Evolutionary conservation across 2,329 filamentous ascomycete genomes (phyloP), one percentile per base, ranked within the genome.

Genomic region (Fusarium continuum): DNA sequence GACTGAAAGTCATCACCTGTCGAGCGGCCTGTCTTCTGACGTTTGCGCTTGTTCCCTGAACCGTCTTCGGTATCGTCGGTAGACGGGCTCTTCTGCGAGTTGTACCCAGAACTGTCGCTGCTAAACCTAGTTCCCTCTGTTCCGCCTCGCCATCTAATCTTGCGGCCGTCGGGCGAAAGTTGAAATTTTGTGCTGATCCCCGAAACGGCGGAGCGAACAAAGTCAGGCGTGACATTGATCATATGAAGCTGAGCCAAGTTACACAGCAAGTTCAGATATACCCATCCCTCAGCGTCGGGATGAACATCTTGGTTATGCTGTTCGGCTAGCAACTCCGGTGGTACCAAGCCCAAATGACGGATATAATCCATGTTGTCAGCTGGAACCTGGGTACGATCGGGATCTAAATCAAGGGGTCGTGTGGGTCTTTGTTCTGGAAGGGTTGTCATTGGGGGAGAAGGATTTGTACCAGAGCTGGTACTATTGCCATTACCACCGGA

Each of bases 241-340:
- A 93, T 94, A 69, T 96, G 92, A 16, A 96, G 78, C 75, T 96
- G 92, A 0, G 92, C 92, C 80, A 96, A 84, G 70, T 90, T 93
- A 72, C 89, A 88, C 2, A 96, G 81, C 1, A 96, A 77, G 67
- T 95, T 95, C 7, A 95, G 78, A 68, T 93, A 94, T 1, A 94
- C 87, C 91, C 91, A 95, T 5, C 91, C 91, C 22, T 92, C 87
- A 0, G 82, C 80, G 50, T 89, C 88, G 1, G 87, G 82, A 13
- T 83, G 81, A 10, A 87, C 84, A 46, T 87, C 82, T 3, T 76
- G 22, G 3, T 35, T 51, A 16, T 77, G 78, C 14, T 79, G 77
- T 3, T 79, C 76, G 9, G 78, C 78, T 9, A 80, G 65, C 3
- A 85, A 73, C 41, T 89, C 82, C 0, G 87, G 86, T 0, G 87